Evolutionary conservation across 345 rosid genomes (phyloP).

Genomic region (Microthlaspi erraticum): DNA sequence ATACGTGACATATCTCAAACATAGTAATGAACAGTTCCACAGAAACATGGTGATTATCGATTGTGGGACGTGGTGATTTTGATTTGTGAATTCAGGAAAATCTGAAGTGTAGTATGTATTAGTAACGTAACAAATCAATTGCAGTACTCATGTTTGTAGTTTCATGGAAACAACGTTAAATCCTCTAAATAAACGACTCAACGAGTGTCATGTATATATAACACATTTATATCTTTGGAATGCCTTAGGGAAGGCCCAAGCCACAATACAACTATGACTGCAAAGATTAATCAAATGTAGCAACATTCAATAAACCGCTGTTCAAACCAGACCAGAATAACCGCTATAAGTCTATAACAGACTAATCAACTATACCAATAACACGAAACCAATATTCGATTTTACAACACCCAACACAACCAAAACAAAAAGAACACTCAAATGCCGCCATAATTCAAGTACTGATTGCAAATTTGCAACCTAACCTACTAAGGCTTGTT

Average conservation of each 20-base stretch:
- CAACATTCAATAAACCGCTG: too few relatives aligned
- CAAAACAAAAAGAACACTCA: constrained; percentile 5
- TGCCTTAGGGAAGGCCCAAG: not conserved
- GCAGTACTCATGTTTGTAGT: not conserved
- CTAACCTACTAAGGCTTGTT: not conserved
- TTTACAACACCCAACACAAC: constrained; percentile 15
- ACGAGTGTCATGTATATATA: not conserved
- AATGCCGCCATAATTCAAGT: not conserved
- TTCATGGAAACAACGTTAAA: not conserved
- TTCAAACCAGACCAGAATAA: not conserved
- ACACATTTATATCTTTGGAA: not conserved
- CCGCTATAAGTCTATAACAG: not conserved
- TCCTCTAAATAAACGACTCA: not conserved
- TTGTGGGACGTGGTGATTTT: not conserved
- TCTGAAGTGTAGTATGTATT: not conserved
- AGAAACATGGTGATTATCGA: constrained; percentile 12
- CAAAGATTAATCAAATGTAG: too few relatives aligned
- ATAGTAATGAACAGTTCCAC: not conserved
- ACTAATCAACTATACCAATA: constrained; percentile 10
- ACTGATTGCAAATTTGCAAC: not conserved
- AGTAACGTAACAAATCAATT: not conserved
- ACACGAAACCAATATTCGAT: constrained; percentile 13
- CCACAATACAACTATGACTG: not conserved
- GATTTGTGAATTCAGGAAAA: not conserved
- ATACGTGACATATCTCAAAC: not conserved